Percentiles rank a stretch among this genome's conserved stretches.
phyloP scores from a whole-genome alignment of 345 rosid genomes.

The Euphorbia tirucalli region DNA sequence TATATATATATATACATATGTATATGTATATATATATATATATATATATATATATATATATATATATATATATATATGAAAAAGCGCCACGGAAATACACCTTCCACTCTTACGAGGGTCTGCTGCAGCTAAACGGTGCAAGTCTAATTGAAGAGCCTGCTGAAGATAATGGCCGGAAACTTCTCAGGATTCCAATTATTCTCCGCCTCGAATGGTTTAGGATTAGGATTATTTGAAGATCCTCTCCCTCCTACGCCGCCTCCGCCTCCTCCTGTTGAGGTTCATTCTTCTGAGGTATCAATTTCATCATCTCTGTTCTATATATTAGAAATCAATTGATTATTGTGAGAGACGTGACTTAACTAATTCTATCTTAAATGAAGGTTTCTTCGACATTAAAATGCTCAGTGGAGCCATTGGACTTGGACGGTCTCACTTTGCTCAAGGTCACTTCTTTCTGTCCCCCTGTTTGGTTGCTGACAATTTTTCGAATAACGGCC shows the following conservation, averaged over 20 bases:
- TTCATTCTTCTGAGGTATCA: constrained; percentile 58
- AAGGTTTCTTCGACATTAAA: constrained; percentile 55
- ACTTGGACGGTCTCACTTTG: constrained; percentile 55
- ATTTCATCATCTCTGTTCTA: neutral
- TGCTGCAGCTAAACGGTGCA: no score
- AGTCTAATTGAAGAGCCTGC: no score
- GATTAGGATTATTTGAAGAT: constrained; percentile 45
- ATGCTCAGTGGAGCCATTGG: constrained; percentile 44
- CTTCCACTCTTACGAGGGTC: no score
- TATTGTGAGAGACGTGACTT: no score
- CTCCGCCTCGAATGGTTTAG: constrained; percentile 22
- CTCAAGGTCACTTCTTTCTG: constrained; percentile 48
- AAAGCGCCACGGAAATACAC: no score
- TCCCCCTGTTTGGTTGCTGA: neutral
- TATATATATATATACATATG: no score
- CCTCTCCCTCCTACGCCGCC: constrained; percentile 69
- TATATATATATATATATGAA: no score
- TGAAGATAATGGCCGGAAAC: constrained; percentile 21
- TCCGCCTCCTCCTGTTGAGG: constrained; percentile 70
- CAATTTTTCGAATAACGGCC: neutral
- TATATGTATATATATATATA: no score
- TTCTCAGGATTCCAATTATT: constrained; percentile 27
- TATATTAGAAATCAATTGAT: neutral
- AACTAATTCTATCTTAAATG: neutral
- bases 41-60: no score